Percentiles rank a stretch among this genome's conserved stretches.
These are phyloP conservation scores for Berberis vulgaris DNA, from an alignment of 164 flowering plant genomes.

Conservation along the genomic window DNA sequence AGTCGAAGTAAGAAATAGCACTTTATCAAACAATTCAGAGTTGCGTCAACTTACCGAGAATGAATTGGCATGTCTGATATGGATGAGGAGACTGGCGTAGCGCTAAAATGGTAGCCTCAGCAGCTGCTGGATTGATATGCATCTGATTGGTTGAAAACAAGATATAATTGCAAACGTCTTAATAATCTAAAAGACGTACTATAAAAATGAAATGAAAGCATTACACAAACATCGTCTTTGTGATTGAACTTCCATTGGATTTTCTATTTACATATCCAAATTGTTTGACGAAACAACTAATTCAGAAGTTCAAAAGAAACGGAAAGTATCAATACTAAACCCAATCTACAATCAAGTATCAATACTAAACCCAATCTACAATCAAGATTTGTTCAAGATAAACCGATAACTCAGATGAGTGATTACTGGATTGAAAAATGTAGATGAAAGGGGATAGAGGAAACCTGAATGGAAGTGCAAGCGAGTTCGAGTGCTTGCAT, in stretches of 20 bases:
- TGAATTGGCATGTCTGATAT: slow-evolving; percentile 69
- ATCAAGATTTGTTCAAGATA: not conserved
- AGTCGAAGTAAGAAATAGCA: too few relatives aligned
- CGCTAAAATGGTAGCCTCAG: slow-evolving; percentile 77
- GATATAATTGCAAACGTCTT: not conserved
- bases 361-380: too few relatives aligned
- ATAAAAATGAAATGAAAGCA: not conserved
- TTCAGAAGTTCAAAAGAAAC: too few relatives aligned
- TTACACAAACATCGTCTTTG: not conserved
- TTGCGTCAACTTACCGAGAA: slow-evolving; percentile 56
- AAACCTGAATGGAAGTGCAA: slow-evolving; percentile 84
- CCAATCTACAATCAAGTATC: too few relatives aligned
- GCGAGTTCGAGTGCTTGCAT: slow-evolving; percentile 81
- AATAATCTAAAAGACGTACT: not conserved
- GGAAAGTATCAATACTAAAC: too few relatives aligned
- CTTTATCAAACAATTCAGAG: not conserved
- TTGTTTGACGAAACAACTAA: too few relatives aligned
- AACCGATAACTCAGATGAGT: not conserved
- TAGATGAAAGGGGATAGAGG: not conserved
- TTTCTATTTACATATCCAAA: too few relatives aligned
- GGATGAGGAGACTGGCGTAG: slow-evolving; percentile 68
- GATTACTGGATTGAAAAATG: not conserved
- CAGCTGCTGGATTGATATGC: slow-evolving; percentile 66
- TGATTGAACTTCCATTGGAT: too few relatives aligned
- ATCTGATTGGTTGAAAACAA: slow-evolving; percentile 31